phyloP scores from a whole-genome alignment of 345 rosid genomes.

The Salix exigua region DNA sequence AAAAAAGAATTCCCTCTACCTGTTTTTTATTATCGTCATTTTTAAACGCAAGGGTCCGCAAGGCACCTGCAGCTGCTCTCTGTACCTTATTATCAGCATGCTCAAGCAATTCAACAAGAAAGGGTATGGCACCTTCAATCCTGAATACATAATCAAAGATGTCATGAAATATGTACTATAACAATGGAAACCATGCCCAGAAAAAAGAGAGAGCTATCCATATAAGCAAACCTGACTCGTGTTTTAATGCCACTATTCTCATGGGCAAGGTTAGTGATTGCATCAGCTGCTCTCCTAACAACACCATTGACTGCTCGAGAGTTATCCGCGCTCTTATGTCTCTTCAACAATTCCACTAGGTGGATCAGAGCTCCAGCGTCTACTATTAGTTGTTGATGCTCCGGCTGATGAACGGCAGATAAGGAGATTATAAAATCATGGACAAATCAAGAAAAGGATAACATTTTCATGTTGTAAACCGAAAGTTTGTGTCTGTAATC shows the following conservation, averaged over 20 bases:
- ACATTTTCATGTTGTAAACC: neutral
- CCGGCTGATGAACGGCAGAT: slow-evolving; percentile 38
- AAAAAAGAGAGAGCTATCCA: neutral
- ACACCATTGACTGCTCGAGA: slow-evolving; percentile 36
- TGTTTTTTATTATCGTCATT: slow-evolving; percentile 66
- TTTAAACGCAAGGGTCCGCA: slow-evolving; percentile 66
- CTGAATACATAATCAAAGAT: slow-evolving; percentile 25
- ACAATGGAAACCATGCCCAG: neutral
- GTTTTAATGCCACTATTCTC: slow-evolving; percentile 61
- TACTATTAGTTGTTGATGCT: slow-evolving; percentile 65
- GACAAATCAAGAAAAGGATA: neutral
- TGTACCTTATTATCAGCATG: slow-evolving; percentile 56
- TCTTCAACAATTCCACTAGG: slow-evolving; percentile 53
- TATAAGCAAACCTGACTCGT: slow-evolving; percentile 47
- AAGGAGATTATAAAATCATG: neutral
- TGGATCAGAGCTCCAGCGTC: slow-evolving; percentile 65
- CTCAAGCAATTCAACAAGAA: slow-evolving; percentile 63
- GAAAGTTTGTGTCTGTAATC: neutral
- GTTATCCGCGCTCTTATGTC: slow-evolving; percentile 21
- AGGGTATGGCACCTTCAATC: slow-evolving; percentile 67
- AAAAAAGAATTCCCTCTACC: slow-evolving; percentile 32
- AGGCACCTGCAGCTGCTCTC: slow-evolving; percentile 78
- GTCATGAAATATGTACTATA: slow-evolving; percentile 8
- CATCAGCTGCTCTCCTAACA: slow-evolving; percentile 72
- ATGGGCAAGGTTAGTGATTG: slow-evolving; percentile 68